Conservation (phyloP, 805 yeast species). For the Kuraishia borneana region DNA sequence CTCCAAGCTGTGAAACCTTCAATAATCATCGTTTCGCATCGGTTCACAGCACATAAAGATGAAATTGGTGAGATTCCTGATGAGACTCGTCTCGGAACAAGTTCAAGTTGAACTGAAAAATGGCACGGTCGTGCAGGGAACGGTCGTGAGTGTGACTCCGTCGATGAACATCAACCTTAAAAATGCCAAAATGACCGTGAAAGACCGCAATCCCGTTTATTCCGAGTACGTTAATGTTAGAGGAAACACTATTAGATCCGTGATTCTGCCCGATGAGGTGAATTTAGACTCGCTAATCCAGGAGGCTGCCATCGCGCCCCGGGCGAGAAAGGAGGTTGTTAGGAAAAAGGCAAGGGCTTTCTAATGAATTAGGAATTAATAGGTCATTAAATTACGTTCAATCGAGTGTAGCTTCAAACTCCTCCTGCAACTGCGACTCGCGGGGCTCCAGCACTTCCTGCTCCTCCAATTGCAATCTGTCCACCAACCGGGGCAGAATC, state of each 20-base stretch:
- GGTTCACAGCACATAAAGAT: slow-evolving; percentile 19
- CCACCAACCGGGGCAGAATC: slow-evolving; percentile 52
- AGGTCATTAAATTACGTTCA: neutral
- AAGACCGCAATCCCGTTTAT: slow-evolving; percentile 54
- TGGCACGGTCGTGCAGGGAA: slow-evolving; percentile 81
- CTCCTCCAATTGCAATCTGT: slow-evolving; percentile 28
- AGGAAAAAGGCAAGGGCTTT: slow-evolving; percentile 10
- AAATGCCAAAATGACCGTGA: slow-evolving; percentile 69
- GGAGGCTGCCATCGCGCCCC: slow-evolving; percentile 31
- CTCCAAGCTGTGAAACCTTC: no score
- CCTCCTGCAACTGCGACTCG: slow-evolving; percentile 22
- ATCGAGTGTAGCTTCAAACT: slow-evolving; percentile 16
- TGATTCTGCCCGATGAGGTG: slow-evolving; percentile 75
- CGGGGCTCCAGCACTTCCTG: slow-evolving; percentile 28
- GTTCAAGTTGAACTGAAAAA: slow-evolving; percentile 88
- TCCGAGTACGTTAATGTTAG: slow-evolving; percentile 76
- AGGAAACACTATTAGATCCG: slow-evolving; percentile 81
- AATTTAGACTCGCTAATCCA: slow-evolving; percentile 57
- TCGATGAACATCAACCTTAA: slow-evolving; percentile 80
- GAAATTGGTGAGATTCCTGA: slow-evolving; percentile 69
- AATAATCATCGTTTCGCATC: no score
- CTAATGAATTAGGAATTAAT: neutral
- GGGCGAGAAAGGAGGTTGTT: slow-evolving; percentile 18
- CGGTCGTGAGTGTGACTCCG: slow-evolving; percentile 76
- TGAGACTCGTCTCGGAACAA: slow-evolving; percentile 77